Evolutionary conservation across 108 stramenopile species (phyloP).

Genomic region (Cyclotella baltica): DNA sequence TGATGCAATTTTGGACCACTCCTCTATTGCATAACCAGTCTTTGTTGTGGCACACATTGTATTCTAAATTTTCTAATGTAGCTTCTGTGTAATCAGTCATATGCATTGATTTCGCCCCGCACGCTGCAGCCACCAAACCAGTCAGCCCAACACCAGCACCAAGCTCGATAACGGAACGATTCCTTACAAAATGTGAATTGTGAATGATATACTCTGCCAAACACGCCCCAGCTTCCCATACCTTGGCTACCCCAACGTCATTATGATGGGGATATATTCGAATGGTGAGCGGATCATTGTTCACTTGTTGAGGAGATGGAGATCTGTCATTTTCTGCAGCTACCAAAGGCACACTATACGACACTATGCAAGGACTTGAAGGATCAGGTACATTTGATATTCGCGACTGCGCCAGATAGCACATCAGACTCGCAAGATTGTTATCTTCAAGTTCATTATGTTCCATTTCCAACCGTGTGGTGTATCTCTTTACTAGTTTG

Average conservation of each 20-base stretch:
- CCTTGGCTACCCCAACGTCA: constrained; percentile 68
- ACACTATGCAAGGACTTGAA: constrained; percentile 41
- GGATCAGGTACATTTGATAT: constrained; percentile 39
- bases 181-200: constrained; percentile 32
- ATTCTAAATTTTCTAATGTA: constrained; percentile 62
- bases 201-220: constrained; percentile 67
- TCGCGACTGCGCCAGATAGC: constrained; percentile 36
- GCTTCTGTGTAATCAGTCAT: constrained; percentile 78
- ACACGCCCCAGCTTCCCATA: constrained; percentile 81
- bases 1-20: constrained; percentile 7
- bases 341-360: constrained; percentile 44
- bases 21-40: constrained; percentile 51
- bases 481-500: constrained; percentile 48
- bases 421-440: constrained; percentile 4
- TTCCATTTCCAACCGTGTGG: constrained; percentile 32
- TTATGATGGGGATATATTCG: constrained; percentile 76
- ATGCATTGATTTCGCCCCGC: constrained; percentile 43
- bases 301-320: not conserved
- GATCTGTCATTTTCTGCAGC: not conserved
- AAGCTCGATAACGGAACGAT: constrained; percentile 59
- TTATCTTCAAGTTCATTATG: constrained; percentile 38
- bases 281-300: constrained; percentile 36
- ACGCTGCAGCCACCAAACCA: constrained; percentile 57
- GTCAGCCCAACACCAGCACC: constrained; percentile 79
- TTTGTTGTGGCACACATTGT: constrained; percentile 63